A percentile compares a stretch with the other conserved stretches of the same genome.
These are phyloP conservation scores for Amyloporia xantha DNA, from an alignment of 768 basidiomycete genomes.

Conservation along the genomic window DNA sequence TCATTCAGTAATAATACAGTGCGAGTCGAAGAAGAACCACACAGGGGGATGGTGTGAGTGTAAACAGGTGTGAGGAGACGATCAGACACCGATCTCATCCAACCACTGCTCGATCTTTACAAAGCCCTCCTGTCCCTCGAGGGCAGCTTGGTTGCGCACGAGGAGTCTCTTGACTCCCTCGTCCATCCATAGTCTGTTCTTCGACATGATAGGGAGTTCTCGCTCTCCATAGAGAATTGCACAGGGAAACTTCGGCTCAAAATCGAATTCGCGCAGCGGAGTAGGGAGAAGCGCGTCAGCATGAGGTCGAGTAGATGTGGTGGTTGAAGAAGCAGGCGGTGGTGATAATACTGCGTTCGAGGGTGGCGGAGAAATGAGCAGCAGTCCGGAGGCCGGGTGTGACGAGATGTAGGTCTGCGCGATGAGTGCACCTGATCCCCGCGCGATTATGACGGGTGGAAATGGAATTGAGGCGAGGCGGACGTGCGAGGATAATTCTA, in stretches of 20 bases:
- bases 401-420: slow-evolving; percentile 66
- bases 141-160: slow-evolving; percentile 5
- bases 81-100: slow-evolving; percentile 44
- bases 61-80: too few species aligned
- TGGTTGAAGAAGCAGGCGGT: slow-evolving; percentile 4
- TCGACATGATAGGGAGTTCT: slow-evolving; percentile 29
- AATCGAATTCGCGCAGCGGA: slow-evolving; percentile 45
- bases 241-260: slow-evolving; percentile 57
- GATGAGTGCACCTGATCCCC: slow-evolving; percentile 43
- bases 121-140: slow-evolving; percentile 34
- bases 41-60: too few species aligned
- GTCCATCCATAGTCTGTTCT: slow-evolving; percentile 36
- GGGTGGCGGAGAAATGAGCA: slow-evolving; percentile 52
- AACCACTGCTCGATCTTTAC: slow-evolving; percentile 45
- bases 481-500: slow-evolving; percentile 40
- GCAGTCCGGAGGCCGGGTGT: slow-evolving; percentile 53
- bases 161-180: slow-evolving; percentile 17
- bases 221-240: slow-evolving; percentile 36
- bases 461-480: slow-evolving; percentile 41
- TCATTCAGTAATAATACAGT: too few species aligned
- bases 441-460: slow-evolving; percentile 52
- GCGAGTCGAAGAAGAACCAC: too few species aligned
- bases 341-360: slow-evolving; percentile 30
- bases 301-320: neutral
- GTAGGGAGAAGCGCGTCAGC: slow-evolving; percentile 25